Conservation (phyloP, 1,284 basidiomycete genomes). For the Nidula niveotomentosa region DNA sequence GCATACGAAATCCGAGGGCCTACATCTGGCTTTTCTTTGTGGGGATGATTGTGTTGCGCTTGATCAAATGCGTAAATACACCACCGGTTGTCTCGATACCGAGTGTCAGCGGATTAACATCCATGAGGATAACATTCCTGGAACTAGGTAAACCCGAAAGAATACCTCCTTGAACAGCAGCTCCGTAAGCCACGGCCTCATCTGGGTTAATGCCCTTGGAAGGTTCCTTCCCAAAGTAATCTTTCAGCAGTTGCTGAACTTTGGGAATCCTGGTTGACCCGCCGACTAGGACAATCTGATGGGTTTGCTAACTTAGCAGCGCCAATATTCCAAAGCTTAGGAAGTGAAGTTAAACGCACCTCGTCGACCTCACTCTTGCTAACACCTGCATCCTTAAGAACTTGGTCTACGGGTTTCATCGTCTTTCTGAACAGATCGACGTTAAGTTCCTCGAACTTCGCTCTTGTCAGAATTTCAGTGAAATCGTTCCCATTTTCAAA, state of each 20-base stretch:
- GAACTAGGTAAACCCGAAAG: constrained; percentile 98
- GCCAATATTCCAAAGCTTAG: no score
- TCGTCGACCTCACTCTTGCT: constrained; percentile 96
- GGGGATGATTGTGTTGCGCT: constrained; percentile 98
- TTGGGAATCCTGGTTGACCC: constrained; percentile 99
- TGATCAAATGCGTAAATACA: constrained; percentile 98
- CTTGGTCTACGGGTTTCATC: constrained; percentile 98
- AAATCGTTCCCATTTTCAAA: constrained; percentile 98
- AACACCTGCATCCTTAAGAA: constrained; percentile 97
- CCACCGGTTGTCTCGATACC: constrained; percentile 99
- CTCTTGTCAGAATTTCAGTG: constrained; percentile 98
- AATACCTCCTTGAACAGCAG: constrained; percentile 98
- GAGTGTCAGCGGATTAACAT: constrained; percentile 94
- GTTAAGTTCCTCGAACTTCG: constrained; percentile 98
- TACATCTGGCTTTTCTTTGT: constrained; percentile 98
- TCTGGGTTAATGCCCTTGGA: constrained; percentile 99
- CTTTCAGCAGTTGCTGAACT: constrained; percentile 96
- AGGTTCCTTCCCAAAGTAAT: constrained; percentile 98
- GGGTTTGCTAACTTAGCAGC: no score
- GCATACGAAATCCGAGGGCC: no score
- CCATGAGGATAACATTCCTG: constrained; percentile 94
- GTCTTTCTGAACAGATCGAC: constrained; percentile 97
- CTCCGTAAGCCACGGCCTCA: constrained; percentile 99
- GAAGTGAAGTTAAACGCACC: constrained; percentile 38
- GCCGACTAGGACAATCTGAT: constrained; percentile 79